These are phyloP conservation scores for Apiospora malaysiana DNA, from an alignment of 2,329 filamentous ascomycete genomes.

Conservation along the genomic window DNA sequence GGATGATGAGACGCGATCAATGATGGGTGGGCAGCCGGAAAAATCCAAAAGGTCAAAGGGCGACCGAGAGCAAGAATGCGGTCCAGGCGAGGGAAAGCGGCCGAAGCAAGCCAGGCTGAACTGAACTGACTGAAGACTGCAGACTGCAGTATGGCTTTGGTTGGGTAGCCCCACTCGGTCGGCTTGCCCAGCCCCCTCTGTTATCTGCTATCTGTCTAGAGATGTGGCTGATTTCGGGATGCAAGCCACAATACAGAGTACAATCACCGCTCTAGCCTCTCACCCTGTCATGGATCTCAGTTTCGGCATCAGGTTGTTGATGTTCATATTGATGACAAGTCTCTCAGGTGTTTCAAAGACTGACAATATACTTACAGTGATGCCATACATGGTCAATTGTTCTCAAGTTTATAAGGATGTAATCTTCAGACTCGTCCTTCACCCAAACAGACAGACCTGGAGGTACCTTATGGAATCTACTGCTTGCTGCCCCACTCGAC, in stretches of 20 bases:
- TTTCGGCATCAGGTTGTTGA: neutral
- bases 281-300: too few species aligned
- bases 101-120: slow-evolving; percentile 6
- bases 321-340: neutral
- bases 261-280: too few species aligned
- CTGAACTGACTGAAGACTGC: too few species aligned
- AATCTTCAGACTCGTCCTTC: too few species aligned
- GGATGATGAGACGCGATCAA: slow-evolving; percentile 18
- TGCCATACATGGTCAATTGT: too few species aligned
- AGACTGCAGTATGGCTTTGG: too few species aligned
- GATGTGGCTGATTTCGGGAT: neutral
- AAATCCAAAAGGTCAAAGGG: slow-evolving; percentile 16
- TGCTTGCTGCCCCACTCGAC: neutral
- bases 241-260: slow-evolving; percentile 15
- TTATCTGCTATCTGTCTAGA: neutral
- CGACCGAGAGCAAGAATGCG: slow-evolving; percentile 11
- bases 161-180: neutral
- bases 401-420: too few species aligned
- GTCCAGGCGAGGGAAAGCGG: slow-evolving; percentile 13
- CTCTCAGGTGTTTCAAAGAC: neutral
- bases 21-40: slow-evolving; percentile 16
- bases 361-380: too few species aligned
- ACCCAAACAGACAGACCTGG: too few species aligned
- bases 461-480: neutral
- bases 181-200: slow-evolving; percentile 6